Percentiles rank a stretch among this genome's conserved stretches.
Conservation (phyloP, 768 basidiomycete species). For the Agrocybe praecox region DNA sequence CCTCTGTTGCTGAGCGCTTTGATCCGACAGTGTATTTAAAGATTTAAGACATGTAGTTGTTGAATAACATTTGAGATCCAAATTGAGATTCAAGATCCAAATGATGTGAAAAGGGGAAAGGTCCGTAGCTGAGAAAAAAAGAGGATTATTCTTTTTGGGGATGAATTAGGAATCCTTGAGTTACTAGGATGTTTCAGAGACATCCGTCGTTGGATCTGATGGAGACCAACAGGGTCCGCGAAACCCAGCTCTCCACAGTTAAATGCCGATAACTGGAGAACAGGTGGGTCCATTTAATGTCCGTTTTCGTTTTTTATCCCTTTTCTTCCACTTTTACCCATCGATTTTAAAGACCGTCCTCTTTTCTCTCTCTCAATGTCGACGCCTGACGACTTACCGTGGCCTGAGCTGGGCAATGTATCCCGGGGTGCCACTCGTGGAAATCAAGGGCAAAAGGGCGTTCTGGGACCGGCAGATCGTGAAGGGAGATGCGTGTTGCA, state of each 20-base stretch:
- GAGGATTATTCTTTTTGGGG: conserved; percentile 22
- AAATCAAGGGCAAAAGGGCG: conserved; percentile 87
- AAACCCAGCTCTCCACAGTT: conserved; percentile 25
- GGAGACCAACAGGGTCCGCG: conserved; percentile 23
- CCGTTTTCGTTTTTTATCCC: conserved; percentile 29
- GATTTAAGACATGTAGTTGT: background rate
- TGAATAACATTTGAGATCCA: background rate
- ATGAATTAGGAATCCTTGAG: conserved; percentile 24
- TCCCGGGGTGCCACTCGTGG: conserved; percentile 83
- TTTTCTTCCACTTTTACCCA: conserved; percentile 29
- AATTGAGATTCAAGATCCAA: conserved; percentile 7
- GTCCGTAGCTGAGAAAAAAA: no score
- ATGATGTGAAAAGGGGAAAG: conserved; percentile 9
- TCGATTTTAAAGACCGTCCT: conserved; percentile 24
- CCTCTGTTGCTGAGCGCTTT: background rate
- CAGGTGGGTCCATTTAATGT: conserved; percentile 35
- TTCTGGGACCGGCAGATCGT: conserved; percentile 67
- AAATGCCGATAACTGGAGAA: conserved; percentile 33
- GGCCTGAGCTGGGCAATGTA: conserved; percentile 86
- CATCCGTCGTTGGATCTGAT: conserved; percentile 25
- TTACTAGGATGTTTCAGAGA: conserved; percentile 26
- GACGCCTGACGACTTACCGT: conserved; percentile 76
- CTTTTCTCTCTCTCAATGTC: conserved; percentile 41
- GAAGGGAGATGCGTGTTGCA: conserved; percentile 81
- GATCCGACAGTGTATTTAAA: background rate